Percentiles rank a stretch among this genome's conserved stretches.
These are phyloP conservation scores for Fusarium veterinarium DNA, from an alignment of 2,329 filamentous ascomycete species.

Conservation along the genomic window DNA sequence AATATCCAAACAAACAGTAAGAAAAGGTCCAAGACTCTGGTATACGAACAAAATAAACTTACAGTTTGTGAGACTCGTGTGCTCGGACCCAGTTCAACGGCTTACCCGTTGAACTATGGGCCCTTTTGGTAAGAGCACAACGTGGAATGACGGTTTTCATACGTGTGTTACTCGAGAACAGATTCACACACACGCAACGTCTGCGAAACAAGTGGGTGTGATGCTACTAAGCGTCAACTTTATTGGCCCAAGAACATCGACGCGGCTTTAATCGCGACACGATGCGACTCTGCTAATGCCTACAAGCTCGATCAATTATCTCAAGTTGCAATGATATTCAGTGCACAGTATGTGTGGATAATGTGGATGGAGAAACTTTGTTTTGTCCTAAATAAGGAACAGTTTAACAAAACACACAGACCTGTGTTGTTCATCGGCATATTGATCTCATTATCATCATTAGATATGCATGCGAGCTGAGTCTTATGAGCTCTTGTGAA, in stretches of 20 bases:
- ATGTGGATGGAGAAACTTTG: conserved; percentile 22
- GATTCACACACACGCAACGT: conserved; percentile 17
- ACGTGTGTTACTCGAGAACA: conserved; percentile 29
- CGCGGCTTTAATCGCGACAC: conserved; percentile 18
- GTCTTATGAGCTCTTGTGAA: background rate
- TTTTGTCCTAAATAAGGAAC: conserved; percentile 21
- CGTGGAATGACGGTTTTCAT: conserved; percentile 34
- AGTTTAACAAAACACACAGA: background rate
- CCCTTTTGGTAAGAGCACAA: conserved; percentile 14
- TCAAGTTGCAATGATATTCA: conserved; percentile 2
- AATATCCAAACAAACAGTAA: conserved; percentile 17
- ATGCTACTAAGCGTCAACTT: background rate
- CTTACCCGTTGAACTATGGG: conserved; percentile 11
- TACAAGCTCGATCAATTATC: conserved; percentile 16
- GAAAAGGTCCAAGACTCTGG: conserved; percentile 28
- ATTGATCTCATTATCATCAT: background rate
- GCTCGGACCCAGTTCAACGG: conserved; percentile 26
- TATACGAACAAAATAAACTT: conserved; percentile 3
- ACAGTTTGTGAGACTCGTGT: conserved; percentile 17
- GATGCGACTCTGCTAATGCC: conserved; percentile 17
- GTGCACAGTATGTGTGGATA: conserved; percentile 14
- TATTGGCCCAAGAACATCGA: conserved; percentile 13
- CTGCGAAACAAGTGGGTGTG: conserved; percentile 20
- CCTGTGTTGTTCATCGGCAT: background rate
- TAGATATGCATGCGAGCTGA: background rate